Evolutionary conservation across 2,329 filamentous ascomycete genomes (phyloP), one percentile per base, ranked within the genome.

Genomic region (Beauveria scarabaeidicola): DNA sequence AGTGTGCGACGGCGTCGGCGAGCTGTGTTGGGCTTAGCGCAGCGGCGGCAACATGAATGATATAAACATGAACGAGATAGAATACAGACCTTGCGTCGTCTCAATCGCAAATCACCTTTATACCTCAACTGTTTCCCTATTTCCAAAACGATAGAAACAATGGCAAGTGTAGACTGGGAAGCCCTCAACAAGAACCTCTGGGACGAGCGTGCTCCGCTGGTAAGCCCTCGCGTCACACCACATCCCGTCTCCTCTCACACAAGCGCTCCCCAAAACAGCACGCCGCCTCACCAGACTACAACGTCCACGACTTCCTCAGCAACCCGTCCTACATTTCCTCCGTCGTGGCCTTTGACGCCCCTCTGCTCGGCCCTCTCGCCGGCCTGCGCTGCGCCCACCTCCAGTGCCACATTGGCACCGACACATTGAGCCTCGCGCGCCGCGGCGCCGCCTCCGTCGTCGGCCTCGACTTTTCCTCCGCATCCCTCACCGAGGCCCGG

Each of bases 371-470:
- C n/a, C n/a, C 55, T 44, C 25, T 63, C 5, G 29, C 55, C 7
- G 60, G 58, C n/a, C 55, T 62, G 32, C 27, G 61, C 41, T 60
- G 54, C 46, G 62, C 54, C 1, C 63, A 64, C 43, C 58, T 64
- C 4, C 63, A 63, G 53, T 63, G 63, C 60, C 63, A 64, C 58
- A 63, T 63, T 19, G 62, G 61, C n/a, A 64, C 61, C 17, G 63
- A 64, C 41, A 62, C 61, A 29, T 58, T 63, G n/a, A 61, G 61
- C 29, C 52, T 64, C 11, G 61, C 59, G 15, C 43, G 63, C 1
- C 53, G 60, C 17, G 63, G 63, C 52, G 58, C 63, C 23, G 46
- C 59, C n/a, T 63, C 63, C 21, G 61, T 64, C 13, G 62, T 60
- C 10, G 63, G 63, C 21, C 60, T 64, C 32, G 63, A 64, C 58